phyloP scores from a whole-genome alignment of 352 stramenopile genomes.

The Pythium phragmiticola region DNA sequence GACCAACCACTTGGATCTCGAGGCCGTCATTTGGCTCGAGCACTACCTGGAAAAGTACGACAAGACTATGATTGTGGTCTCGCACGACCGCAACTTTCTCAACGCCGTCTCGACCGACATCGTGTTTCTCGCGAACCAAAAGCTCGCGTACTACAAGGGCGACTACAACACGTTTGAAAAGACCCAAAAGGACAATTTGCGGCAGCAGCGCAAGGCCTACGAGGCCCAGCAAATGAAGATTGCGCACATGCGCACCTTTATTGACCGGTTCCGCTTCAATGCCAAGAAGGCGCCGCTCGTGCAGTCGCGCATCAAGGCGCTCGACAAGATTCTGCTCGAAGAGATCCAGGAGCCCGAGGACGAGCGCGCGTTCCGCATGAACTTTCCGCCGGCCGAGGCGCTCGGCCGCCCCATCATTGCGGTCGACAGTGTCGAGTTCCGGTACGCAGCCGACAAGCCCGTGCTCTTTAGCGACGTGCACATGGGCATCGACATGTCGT shows the following conservation, averaged over 20 bases:
- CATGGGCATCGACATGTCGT: slow-evolving; percentile 96
- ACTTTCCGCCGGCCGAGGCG: slow-evolving; percentile 93
- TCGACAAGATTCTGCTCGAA: slow-evolving; percentile 85
- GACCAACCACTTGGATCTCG: slow-evolving; percentile 90
- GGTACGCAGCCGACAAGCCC: slow-evolving; percentile 55
- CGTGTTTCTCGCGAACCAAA: slow-evolving; percentile 91
- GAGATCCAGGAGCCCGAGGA: slow-evolving; percentile 93
- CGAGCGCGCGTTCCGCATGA: slow-evolving; percentile 93
- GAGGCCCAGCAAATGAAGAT: slow-evolving; percentile 88
- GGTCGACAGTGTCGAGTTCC: slow-evolving; percentile 88
- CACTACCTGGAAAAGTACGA: slow-evolving; percentile 90
- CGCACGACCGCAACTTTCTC: slow-evolving; percentile 95
- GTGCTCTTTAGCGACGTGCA: slow-evolving; percentile 90
- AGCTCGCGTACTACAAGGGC: slow-evolving; percentile 93
- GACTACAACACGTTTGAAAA: slow-evolving; percentile 97
- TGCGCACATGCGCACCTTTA: slow-evolving; percentile 93
- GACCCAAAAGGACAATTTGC: slow-evolving; percentile 91
- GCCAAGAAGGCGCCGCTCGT: slow-evolving; percentile 90
- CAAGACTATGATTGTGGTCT: slow-evolving; percentile 95
- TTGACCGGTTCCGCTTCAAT: slow-evolving; percentile 58
- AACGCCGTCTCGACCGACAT: slow-evolving; percentile 97
- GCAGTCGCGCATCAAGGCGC: slow-evolving; percentile 95
- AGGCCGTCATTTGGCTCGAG: slow-evolving; percentile 92
- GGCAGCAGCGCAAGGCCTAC: slow-evolving; percentile 91
- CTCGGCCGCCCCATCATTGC: slow-evolving; percentile 95